Evolutionary conservation across 768 basidiomycete genomes (phyloP).

Genomic region (Mycena leptocephala): DNA sequence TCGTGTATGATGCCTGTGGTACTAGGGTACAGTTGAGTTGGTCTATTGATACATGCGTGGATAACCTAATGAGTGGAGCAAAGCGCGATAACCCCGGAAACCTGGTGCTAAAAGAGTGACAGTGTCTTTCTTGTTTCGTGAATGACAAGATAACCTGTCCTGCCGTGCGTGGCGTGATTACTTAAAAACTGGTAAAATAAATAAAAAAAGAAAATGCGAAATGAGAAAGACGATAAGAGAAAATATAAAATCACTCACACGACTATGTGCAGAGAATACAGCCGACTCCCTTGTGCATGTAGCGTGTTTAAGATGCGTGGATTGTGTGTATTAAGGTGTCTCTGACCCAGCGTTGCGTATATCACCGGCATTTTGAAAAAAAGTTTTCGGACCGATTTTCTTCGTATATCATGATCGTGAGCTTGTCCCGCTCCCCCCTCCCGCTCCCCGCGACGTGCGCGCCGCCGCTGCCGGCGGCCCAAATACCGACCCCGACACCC

Average conservation of each 20-base stretch:
- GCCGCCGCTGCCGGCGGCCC: background rate
- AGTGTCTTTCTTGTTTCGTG: slow-evolving; percentile 63
- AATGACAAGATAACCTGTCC: slow-evolving; percentile 62
- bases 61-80: slow-evolving; percentile 39
- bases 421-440: slow-evolving; percentile 15
- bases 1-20: slow-evolving; percentile 58
- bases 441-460: background rate
- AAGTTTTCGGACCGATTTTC: slow-evolving; percentile 34
- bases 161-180: slow-evolving; percentile 40
- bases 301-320: slow-evolving; percentile 33
- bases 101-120: slow-evolving; percentile 51
- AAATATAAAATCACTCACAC: background rate
- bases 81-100: slow-evolving; percentile 35
- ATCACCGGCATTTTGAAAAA: slow-evolving; percentile 23
- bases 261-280: slow-evolving; percentile 27
- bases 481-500: background rate
- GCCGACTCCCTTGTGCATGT: background rate
- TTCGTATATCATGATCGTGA: slow-evolving; percentile 48
- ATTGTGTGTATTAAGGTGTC: slow-evolving; percentile 37
- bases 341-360: slow-evolving; percentile 35
- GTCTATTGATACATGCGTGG: slow-evolving; percentile 54
- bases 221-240: slow-evolving; percentile 18
- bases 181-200: slow-evolving; percentile 32
- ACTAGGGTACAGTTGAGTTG: slow-evolving; percentile 44
- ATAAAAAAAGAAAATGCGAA: slow-evolving; percentile 14